These are phyloP conservation scores for Endoconidiophora laricicola DNA, from an alignment of 2,329 filamentous ascomycete genomes.

Conservation along the genomic window DNA sequence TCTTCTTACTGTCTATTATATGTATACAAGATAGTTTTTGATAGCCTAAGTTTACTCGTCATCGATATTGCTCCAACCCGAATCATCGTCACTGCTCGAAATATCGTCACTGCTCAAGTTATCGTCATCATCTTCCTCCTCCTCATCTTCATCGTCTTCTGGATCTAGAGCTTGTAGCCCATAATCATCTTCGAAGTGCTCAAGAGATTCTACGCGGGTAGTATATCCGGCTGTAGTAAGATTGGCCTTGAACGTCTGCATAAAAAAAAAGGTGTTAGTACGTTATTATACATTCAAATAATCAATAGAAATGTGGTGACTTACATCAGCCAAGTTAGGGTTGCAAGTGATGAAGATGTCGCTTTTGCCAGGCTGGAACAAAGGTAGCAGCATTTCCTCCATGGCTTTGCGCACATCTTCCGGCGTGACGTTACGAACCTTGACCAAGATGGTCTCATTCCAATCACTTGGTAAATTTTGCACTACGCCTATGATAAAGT, in stretches of 20 bases:
- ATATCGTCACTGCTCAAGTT: slow-evolving; percentile 31
- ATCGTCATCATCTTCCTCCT: slow-evolving; percentile 41
- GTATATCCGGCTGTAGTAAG: slow-evolving; percentile 66
- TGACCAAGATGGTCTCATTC: slow-evolving; percentile 57
- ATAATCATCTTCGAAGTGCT: slow-evolving; percentile 79
- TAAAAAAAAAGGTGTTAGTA: slow-evolving; percentile 2
- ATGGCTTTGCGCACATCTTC: slow-evolving; percentile 65
- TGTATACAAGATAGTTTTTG: too few relatives aligned
- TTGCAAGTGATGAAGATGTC: slow-evolving; percentile 84
- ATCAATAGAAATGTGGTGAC: slow-evolving; percentile 19
- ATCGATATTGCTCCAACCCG: not conserved
- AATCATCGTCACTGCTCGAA: slow-evolving; percentile 22
- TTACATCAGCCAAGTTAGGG: slow-evolving; percentile 67
- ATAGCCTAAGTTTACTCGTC: too few relatives aligned
- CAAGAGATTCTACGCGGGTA: slow-evolving; percentile 54
- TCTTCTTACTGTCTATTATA: too few relatives aligned
- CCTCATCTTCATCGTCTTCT: slow-evolving; percentile 44
- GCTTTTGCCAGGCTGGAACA: slow-evolving; percentile 64
- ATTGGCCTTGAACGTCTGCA: slow-evolving; percentile 55
- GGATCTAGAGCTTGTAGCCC: slow-evolving; percentile 51
- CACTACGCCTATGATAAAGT: slow-evolving; percentile 70
- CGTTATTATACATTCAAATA: slow-evolving; percentile 3
- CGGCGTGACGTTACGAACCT: slow-evolving; percentile 57
- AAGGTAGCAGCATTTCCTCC: slow-evolving; percentile 55
- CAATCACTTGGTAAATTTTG: slow-evolving; percentile 61